Evolutionary conservation across 768 basidiomycete species (phyloP).

Genomic region (Floccularia luteovirens): DNA sequence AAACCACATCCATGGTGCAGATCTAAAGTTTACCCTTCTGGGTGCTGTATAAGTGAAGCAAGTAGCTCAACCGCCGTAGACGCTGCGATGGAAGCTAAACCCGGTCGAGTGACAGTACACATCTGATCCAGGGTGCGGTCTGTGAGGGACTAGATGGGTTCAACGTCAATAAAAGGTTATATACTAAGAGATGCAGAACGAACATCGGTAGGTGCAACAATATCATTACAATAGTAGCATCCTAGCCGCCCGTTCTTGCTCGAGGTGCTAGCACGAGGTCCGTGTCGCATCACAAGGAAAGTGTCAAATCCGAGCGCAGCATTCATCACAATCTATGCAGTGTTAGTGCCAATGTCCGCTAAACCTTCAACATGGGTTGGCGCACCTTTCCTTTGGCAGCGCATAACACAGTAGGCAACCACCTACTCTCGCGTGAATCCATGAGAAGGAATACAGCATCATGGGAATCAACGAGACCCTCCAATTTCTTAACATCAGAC

Average conservation of each 20-base stretch:
- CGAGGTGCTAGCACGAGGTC: constrained; percentile 42
- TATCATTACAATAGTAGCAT: constrained; percentile 98
- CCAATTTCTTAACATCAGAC: constrained; percentile 66
- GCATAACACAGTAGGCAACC: constrained; percentile 89
- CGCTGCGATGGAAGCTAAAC: constrained; percentile 87
- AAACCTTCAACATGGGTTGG: neutral
- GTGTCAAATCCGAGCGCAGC: constrained; percentile 95
- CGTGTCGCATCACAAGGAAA: constrained; percentile 96
- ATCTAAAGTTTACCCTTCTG: constrained; percentile 54
- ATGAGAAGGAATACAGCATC: constrained; percentile 91
- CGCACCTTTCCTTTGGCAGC: constrained; percentile 78
- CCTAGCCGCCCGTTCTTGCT: constrained; percentile 46
- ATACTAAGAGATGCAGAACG: constrained; percentile 9
- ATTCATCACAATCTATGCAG: constrained; percentile 76
- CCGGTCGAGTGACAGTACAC: constrained; percentile 97
- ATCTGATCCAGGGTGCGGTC: constrained; percentile 97
- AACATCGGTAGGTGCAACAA: constrained; percentile 93
- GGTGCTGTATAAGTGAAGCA: constrained; percentile 84
- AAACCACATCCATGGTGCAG: neutral
- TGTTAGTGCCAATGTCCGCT: neutral
- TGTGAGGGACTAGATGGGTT: constrained; percentile 38
- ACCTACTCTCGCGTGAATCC: constrained; percentile 97
- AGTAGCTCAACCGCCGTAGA: constrained; percentile 91
- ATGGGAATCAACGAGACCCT: constrained; percentile 73
- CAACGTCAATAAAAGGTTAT: neutral